A percentile compares a stretch with the other conserved stretches of the same genome.
phyloP scores from a whole-genome alignment of 1,139 yeast genomes.

The Scheffersomyces parashehatae region DNA sequence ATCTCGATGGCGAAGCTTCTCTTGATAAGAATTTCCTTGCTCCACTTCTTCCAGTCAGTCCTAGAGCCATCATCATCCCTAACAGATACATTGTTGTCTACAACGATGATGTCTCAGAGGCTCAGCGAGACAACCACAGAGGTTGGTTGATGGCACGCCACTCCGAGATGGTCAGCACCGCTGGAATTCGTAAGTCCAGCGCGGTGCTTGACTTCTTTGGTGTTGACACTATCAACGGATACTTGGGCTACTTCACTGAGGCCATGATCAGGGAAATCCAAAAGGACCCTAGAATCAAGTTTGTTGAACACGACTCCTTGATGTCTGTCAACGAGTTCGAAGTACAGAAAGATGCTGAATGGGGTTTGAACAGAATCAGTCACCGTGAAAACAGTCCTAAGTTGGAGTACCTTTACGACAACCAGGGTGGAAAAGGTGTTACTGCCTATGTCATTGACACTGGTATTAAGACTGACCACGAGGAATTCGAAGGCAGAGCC shows the following conservation, averaged over 20 bases:
- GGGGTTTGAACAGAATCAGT: conserved; percentile 43
- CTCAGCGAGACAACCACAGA: conserved; percentile 15
- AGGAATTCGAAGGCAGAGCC: conserved; percentile 46
- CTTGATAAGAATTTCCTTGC: conserved; percentile 3
- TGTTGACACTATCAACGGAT: conserved; percentile 32
- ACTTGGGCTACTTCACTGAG: conserved; percentile 33
- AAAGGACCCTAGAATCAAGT: conserved; percentile 30
- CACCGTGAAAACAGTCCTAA: conserved; percentile 22
- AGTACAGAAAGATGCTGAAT: conserved; percentile 39
- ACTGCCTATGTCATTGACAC: conserved; percentile 47
- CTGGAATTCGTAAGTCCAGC: not conserved
- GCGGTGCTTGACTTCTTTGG: conserved; percentile 20
- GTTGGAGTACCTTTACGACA: conserved; percentile 33
- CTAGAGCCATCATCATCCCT: conserved; percentile 9
- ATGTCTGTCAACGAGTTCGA: conserved; percentile 35
- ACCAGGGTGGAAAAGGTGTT: conserved; percentile 45
- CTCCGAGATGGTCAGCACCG: conserved; percentile 6
- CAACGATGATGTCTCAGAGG: conserved; percentile 25
- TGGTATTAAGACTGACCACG: conserved; percentile 42
- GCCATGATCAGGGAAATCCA: conserved; percentile 27
- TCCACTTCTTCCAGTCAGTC: conserved; percentile 6
- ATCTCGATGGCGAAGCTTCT: not conserved
- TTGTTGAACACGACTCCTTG: conserved; percentile 38
- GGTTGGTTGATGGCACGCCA: conserved; percentile 12
- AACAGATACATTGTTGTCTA: conserved; percentile 38